Evolutionary conservation across 2,329 filamentous ascomycete species (phyloP).

Genomic region (Chrysoporthe deuterocubensis): DNA sequence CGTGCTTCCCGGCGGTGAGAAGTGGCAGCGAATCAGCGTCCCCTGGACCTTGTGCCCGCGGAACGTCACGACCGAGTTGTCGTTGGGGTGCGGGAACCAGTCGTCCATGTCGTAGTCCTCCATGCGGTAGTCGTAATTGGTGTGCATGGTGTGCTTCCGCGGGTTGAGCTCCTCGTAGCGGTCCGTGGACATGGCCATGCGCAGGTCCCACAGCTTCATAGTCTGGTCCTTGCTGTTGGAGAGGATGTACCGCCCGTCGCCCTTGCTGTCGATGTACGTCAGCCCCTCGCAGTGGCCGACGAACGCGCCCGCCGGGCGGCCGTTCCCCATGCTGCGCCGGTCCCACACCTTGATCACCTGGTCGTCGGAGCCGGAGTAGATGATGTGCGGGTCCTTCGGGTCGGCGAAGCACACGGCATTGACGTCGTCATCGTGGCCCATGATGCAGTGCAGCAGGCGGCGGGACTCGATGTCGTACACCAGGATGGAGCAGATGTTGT

Average conservation of each 20-base stretch:
- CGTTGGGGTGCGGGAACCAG: slow-evolving; percentile 76
- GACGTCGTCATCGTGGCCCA: slow-evolving; percentile 84
- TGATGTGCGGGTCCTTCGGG: slow-evolving; percentile 82
- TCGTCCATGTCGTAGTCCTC: slow-evolving; percentile 66
- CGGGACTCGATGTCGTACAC: slow-evolving; percentile 91
- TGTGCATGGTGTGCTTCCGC: slow-evolving; percentile 54
- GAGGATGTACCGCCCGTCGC: slow-evolving; percentile 79
- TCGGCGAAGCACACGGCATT: slow-evolving; percentile 98
- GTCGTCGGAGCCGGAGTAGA: slow-evolving; percentile 96
- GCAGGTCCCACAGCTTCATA: slow-evolving; percentile 95
- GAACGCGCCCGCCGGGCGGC: slow-evolving; percentile 69
- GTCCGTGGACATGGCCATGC: slow-evolving; percentile 81
- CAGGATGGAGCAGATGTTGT: slow-evolving; percentile 76
- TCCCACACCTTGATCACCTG: slow-evolving; percentile 97
- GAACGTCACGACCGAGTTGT: slow-evolving; percentile 93
- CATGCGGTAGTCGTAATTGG: slow-evolving; percentile 76
- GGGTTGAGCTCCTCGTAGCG: slow-evolving; percentile 62
- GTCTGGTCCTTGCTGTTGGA: slow-evolving; percentile 96
- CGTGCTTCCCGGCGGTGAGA: slow-evolving; percentile 83
- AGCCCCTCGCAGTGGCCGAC: slow-evolving; percentile 69
- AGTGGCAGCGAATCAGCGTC: slow-evolving; percentile 93
- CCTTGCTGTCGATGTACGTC: slow-evolving; percentile 72
- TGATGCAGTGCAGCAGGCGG: slow-evolving; percentile 72
- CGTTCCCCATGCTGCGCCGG: slow-evolving; percentile 85
- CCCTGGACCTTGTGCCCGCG: slow-evolving; percentile 86